phyloP scores from a whole-genome alignment of 1,284 basidiomycete species.

The Butyriboletus appendiculatus region DNA sequence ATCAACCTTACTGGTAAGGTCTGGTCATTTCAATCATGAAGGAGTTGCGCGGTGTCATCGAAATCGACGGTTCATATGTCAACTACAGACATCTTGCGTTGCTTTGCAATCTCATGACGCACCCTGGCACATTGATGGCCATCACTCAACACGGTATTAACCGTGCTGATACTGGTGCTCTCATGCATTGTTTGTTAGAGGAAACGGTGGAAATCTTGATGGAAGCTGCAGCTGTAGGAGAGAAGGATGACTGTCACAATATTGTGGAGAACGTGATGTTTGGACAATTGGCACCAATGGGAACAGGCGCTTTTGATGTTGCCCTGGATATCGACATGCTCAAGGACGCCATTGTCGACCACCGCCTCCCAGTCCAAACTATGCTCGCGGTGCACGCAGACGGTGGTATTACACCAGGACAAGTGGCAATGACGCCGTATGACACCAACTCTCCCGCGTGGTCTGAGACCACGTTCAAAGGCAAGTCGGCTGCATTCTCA shows the following conservation, averaged over 20 bases:
- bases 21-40: too few relatives aligned
- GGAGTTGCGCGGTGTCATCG: conserved; percentile 93
- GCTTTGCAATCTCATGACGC: conserved; percentile 98
- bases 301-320: conserved; percentile 94
- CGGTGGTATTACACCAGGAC: conserved; percentile 91
- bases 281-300: conserved; percentile 99
- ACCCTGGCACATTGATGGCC: conserved; percentile 94
- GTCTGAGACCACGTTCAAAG: conserved; percentile 72
- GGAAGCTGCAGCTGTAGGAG: conserved; percentile 97
- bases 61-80: conserved; percentile 99
- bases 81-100: conserved; percentile 97
- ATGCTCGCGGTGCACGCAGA: conserved; percentile 81
- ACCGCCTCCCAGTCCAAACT: conserved; percentile 86
- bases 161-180: conserved; percentile 93
- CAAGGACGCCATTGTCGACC: conserved; percentile 98
- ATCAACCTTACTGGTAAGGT: too few relatives aligned
- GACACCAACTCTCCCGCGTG: conserved; percentile 87
- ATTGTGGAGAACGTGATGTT: conserved; percentile 99
- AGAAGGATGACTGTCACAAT: conserved; percentile 97
- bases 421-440: conserved; percentile 93
- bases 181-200: conserved; percentile 99
- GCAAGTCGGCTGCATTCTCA: conserved; percentile 90
- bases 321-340: conserved; percentile 98
- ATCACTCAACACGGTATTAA: conserved; percentile 99
- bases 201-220: conserved; percentile 99